Percentiles rank a stretch among this genome's conserved stretches.
These are phyloP conservation scores for Backusella tarrabulga DNA, from an alignment of 192 early-diverging fungal genomes.

Conservation along the genomic window DNA sequence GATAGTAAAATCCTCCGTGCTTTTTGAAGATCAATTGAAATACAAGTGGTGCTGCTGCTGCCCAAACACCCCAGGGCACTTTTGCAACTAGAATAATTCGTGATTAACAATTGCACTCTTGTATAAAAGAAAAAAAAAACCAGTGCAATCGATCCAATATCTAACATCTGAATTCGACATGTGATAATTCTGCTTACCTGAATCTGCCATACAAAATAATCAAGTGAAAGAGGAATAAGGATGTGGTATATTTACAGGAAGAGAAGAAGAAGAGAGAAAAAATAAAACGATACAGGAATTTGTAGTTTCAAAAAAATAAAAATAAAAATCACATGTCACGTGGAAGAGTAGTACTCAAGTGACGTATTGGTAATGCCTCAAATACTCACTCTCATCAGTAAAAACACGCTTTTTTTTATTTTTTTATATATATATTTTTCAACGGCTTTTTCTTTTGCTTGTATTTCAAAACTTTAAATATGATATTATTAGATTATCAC, in stretches of 20 bases:
- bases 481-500: conserved; percentile 66
- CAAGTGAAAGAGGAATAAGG: not conserved
- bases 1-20: conserved; percentile 10
- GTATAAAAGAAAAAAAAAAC: no score
- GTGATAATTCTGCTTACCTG: not conserved
- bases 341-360: not conserved
- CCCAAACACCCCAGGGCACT: conserved; percentile 10
- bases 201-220: not conserved
- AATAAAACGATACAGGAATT: not conserved
- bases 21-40: conserved; percentile 22
- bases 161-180: not conserved
- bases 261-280: not conserved
- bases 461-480: conserved; percentile 9
- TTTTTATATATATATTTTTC: not conserved
- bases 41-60: not conserved
- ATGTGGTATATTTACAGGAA: not conserved
- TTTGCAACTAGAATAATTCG: not conserved
- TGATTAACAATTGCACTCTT: no score
- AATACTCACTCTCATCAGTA: not conserved
- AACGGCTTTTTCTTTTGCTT: not conserved
- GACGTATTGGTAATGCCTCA: not conserved
- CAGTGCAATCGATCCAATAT: not conserved
- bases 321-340: not conserved
- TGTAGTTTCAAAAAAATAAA: not conserved
- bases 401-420: not conserved